Conservation (phyloP, 768 basidiomycete species). For the Serendipita sp. region DNA sequence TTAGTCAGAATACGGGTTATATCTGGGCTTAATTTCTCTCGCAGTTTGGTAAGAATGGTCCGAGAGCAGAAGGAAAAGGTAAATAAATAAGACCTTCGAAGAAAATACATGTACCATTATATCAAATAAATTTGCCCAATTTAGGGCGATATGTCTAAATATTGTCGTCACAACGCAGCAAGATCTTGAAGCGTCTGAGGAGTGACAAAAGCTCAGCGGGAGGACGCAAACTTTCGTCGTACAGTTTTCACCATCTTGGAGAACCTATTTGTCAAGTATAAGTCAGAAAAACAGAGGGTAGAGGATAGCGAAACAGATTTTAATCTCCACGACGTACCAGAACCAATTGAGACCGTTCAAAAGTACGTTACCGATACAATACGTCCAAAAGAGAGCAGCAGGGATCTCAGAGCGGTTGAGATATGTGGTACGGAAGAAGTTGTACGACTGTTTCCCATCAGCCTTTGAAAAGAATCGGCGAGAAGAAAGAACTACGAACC, state of each 20-base stretch:
- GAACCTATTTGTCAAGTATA: not conserved
- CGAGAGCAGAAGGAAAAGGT: no score
- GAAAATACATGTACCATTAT: no score
- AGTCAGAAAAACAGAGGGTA: no score
- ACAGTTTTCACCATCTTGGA: slow-evolving; percentile 5
- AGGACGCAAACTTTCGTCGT: not conserved
- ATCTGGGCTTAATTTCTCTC: no score
- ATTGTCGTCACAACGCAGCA: no score
- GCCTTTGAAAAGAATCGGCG: slow-evolving; percentile 7
- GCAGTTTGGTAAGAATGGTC: no score
- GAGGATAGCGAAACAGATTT: not conserved
- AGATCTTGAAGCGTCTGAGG: no score
- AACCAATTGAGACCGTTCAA: slow-evolving; percentile 63
- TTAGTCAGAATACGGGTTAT: no score
- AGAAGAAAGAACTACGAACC: slow-evolving; percentile 13
- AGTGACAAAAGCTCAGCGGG: no score
- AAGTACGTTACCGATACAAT: slow-evolving; percentile 41
- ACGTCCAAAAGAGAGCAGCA: slow-evolving; percentile 28
- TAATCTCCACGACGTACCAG: slow-evolving; percentile 30
- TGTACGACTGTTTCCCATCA: slow-evolving; percentile 32
- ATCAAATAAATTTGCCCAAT: no score
- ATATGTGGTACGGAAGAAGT: slow-evolving; percentile 47
- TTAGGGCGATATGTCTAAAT: no score
- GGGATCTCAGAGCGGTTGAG: slow-evolving; percentile 40
- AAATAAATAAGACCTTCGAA: no score